Base-by-base conservation (phyloP, 306 rosid genomes). In the Rosa lucieae region DNA sequence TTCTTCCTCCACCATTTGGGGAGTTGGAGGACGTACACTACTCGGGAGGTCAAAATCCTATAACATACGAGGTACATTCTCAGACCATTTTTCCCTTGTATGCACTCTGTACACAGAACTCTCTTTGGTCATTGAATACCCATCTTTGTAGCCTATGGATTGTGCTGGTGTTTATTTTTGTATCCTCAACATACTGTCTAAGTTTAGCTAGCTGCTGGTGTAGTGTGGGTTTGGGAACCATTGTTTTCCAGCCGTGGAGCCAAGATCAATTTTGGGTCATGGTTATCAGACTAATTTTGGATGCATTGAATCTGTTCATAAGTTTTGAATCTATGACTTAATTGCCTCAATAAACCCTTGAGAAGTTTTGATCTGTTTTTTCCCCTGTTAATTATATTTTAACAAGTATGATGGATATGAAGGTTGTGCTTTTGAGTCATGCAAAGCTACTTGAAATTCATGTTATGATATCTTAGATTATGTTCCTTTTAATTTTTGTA, bases 1-100 rank as follows among this genome's bases (percentile, higher is more conserved):
- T 95, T 81, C 82, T 87, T 78, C 96, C 97, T 26, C 89, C 99
- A 53, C 99, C 97, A 42, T 95, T 95, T 87, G 99, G 99, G 83
- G 99, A 95, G 82, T 80, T 89, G 84, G 99, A 95, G 84, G 98
- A 95, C 0, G 84, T 95, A n/a, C 88, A 91, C 82, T 95, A 93
- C 82, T 79, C 99, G 29, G 99, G 98, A 40, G 92, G 92, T 85
- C 98, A 80, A 82, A 95, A 88, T 72, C 98, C 97, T 79, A 89
- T 95, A 83, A 82, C 83, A 68, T 93, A 84, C 78, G 46, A 88
- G 99, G 99, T 95, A 86, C 80, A 71, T 70, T 78, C 77, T 65
- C 56, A 72, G 35, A 32, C 20, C 82, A 69, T n/a, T 69, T 37
- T 73, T 65, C 61, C 42, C 58, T 74, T 14, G 66, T 77, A 18